These are phyloP conservation scores for Pythium phragmitis DNA, from an alignment of 352 stramenopile species.

Conservation along the genomic window DNA sequence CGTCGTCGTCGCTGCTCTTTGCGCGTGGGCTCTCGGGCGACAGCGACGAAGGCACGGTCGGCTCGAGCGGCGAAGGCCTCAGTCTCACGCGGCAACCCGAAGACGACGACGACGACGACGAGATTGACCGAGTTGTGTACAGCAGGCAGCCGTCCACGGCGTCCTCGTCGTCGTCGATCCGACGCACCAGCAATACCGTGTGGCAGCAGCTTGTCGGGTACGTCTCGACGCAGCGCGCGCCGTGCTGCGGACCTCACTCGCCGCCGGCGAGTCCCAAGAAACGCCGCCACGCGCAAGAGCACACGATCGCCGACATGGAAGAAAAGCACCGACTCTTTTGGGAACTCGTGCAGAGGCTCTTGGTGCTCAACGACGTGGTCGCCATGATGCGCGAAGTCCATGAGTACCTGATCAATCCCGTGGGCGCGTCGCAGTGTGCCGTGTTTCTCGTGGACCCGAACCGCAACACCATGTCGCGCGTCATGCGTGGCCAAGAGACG, in stretches of 20 bases:
- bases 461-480: constrained; percentile 73
- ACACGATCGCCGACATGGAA: constrained; percentile 26
- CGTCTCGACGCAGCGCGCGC: constrained; percentile 13
- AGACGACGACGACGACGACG: constrained; percentile 18
- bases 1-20: constrained; percentile 12
- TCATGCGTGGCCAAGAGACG: constrained; percentile 46
- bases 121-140: not conserved
- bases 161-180: not conserved
- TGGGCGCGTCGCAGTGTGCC: constrained; percentile 47
- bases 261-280: constrained; percentile 14
- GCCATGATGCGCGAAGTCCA: constrained; percentile 72
- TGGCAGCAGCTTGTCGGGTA: constrained; percentile 24
- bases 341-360: constrained; percentile 67
- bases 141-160: not conserved
- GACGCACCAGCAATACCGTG: not conserved
- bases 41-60: constrained; percentile 31
- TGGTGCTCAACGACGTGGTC: constrained; percentile 71
- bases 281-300: not conserved
- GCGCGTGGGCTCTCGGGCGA: constrained; percentile 13
- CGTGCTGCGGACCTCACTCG: constrained; percentile 9
- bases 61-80: constrained; percentile 11
- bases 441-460: constrained; percentile 80
- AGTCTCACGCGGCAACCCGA: constrained; percentile 15
- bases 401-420: constrained; percentile 59
- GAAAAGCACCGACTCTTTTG: constrained; percentile 77